Conservation (phyloP, 371 early-diverging fungal species). For the Lichtheimia hyalospora region DNA sequence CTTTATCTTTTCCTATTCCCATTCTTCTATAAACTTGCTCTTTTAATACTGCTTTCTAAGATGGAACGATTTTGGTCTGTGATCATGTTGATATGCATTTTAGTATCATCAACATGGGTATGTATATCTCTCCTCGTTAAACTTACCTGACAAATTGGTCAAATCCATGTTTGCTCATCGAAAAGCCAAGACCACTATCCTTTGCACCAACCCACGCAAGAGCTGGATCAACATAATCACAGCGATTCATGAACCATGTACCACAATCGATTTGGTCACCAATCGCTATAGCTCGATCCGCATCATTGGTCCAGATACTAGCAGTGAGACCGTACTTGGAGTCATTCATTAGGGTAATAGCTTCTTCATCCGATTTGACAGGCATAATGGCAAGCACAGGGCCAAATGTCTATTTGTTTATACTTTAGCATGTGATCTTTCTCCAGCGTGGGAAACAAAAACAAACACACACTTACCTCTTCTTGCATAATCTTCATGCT, state of each 20-base stretch:
- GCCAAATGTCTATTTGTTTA: slow-evolving; percentile 67
- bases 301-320: slow-evolving; percentile 77
- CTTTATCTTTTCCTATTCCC: slow-evolving; percentile 1
- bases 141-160: slow-evolving; percentile 61
- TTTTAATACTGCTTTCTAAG: slow-evolving; percentile 23
- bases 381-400: slow-evolving; percentile 81
- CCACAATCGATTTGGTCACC: slow-evolving; percentile 77
- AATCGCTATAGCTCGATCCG: slow-evolving; percentile 59
- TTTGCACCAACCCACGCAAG: slow-evolving; percentile 84
- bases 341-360: slow-evolving; percentile 80
- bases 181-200: slow-evolving; percentile 78
- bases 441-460: not conserved
- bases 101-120: no score
- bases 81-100: no score
- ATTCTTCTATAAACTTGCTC: not conserved
- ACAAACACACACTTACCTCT: slow-evolving; percentile 43
- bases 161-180: slow-evolving; percentile 70
- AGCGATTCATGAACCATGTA: slow-evolving; percentile 88
- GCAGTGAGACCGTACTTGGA: slow-evolving; percentile 83
- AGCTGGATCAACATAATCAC: slow-evolving; percentile 82
- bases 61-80: slow-evolving; percentile 54
- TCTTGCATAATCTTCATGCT: slow-evolving; percentile 79
- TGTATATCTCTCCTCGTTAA: no score
- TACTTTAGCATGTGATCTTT: not conserved
- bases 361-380: slow-evolving; percentile 75